Evolutionary conservation across 2,329 filamentous ascomycete species (phyloP).

Genomic region (Coniochaeta prunicola): DNA sequence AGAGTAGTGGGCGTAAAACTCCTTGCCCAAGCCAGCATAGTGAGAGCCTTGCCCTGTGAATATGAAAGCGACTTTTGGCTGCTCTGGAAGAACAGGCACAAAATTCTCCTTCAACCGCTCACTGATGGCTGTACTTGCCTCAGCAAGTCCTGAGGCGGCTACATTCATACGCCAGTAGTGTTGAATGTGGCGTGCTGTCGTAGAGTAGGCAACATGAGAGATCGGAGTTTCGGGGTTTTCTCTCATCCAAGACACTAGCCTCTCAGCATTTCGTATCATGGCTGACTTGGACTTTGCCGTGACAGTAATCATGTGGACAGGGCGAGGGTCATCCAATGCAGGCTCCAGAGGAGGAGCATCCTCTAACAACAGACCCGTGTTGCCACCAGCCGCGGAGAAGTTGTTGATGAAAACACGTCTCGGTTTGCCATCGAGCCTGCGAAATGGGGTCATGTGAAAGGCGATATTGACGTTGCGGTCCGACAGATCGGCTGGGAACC

Average conservation of each 20-base stretch:
- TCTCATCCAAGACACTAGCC: constrained; percentile 47
- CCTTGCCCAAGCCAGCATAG: constrained; percentile 42
- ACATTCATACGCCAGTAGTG: constrained; percentile 49
- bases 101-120: constrained; percentile 34
- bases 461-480: constrained; percentile 54
- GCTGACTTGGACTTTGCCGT: constrained; percentile 47
- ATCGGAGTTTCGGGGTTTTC: constrained; percentile 43
- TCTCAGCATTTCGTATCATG: constrained; percentile 51
- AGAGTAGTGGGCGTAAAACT: constrained; percentile 38
- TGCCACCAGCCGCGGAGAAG: constrained; percentile 65
- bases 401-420: constrained; percentile 55
- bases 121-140: constrained; percentile 34
- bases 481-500: constrained; percentile 48
- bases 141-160: constrained; percentile 29
- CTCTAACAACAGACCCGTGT: constrained; percentile 60
- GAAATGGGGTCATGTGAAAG: constrained; percentile 42
- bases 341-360: constrained; percentile 40
- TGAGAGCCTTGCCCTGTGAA: constrained; percentile 52
- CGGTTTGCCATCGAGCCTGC: constrained; percentile 37
- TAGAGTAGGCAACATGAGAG: constrained; percentile 57
- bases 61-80: constrained; percentile 42
- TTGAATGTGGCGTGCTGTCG: constrained; percentile 58
- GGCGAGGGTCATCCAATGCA: constrained; percentile 39
- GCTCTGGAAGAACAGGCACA: constrained; percentile 31
- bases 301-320: constrained; percentile 51